Percentiles rank a stretch among this genome's conserved stretches.
Conservation (phyloP, 116 monocot species). For the Papilionanthe hybrid region DNA sequence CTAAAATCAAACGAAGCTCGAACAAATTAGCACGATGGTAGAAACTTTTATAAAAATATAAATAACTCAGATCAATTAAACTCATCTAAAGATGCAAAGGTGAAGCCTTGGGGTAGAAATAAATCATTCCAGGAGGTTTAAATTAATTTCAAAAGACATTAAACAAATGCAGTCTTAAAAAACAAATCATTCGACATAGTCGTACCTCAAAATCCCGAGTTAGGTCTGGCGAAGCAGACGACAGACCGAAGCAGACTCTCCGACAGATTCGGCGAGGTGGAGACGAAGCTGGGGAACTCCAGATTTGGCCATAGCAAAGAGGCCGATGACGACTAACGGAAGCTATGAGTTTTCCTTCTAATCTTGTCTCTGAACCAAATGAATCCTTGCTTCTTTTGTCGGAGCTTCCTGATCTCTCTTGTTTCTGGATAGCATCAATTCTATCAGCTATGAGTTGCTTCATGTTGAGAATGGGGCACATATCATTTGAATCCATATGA, state of each 20-base stretch:
- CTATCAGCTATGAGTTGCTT: neutral
- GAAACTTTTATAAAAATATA: neutral
- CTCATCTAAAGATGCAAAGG: neutral
- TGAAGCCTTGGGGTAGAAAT: neutral
- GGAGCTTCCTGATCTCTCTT: slow-evolving; percentile 13
- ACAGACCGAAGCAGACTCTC: slow-evolving; percentile 22
- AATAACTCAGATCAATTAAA: neutral
- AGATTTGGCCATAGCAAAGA: slow-evolving; percentile 19
- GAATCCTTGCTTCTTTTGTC: slow-evolving; percentile 9
- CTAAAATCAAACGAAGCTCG: neutral
- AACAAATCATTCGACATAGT: neutral
- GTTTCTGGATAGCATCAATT: neutral
- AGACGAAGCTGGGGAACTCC: slow-evolving; percentile 27
- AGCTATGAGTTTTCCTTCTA: neutral
- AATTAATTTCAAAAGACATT: neutral
- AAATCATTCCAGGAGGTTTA: neutral
- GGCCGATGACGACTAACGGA: slow-evolving; percentile 8
- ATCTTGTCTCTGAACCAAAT: neutral
- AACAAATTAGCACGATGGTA: neutral
- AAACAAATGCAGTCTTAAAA: neutral
- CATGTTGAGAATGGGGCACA: neutral
- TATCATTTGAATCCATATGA: neutral
- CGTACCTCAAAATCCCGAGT: slow-evolving; percentile 18
- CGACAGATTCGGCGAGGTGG: neutral
- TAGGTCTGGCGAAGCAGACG: too few species aligned